phyloP scores from a whole-genome alignment of 192 early-diverging fungal species.

The Dimargaris xerosporica region DNA sequence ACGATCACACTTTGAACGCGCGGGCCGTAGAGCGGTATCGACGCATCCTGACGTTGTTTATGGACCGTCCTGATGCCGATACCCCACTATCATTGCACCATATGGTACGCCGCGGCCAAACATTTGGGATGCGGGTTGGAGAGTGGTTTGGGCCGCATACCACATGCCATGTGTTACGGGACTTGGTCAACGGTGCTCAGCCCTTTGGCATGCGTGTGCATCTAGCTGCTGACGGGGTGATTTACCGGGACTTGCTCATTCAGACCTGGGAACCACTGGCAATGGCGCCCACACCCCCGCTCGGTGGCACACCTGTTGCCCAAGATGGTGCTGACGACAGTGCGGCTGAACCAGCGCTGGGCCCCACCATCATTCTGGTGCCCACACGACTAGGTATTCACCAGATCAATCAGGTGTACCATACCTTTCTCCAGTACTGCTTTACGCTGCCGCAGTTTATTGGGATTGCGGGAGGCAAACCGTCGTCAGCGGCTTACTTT shows the following conservation, averaged over 20 bases:
- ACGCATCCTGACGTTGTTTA: conserved; percentile 59
- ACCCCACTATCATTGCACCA: conserved; percentile 86
- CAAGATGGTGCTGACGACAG: not conserved
- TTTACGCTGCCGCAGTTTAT: conserved; percentile 63
- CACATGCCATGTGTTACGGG: conserved; percentile 54
- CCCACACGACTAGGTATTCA: conserved; percentile 84
- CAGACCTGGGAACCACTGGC: not conserved
- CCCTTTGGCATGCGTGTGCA: conserved; percentile 41
- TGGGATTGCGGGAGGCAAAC: conserved; percentile 89
- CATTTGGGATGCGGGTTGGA: conserved; percentile 80
- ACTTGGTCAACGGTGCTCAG: conserved; percentile 9
- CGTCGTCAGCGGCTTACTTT: conserved; percentile 92
- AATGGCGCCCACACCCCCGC: not conserved
- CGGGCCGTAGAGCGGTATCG: conserved; percentile 16
- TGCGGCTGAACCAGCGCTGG: not conserved
- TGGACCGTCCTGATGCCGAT: conserved; percentile 51
- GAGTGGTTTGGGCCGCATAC: conserved; percentile 96
- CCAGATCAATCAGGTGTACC: conserved; percentile 74
- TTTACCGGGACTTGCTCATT: conserved; percentile 43
- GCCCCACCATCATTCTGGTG: conserved; percentile 64
- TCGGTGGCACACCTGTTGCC: not conserved
- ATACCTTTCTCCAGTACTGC: conserved; percentile 43
- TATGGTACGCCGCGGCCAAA: conserved; percentile 68
- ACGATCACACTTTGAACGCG: conserved; percentile 12
- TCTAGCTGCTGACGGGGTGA: conserved; percentile 66